Conservation (phyloP, 345 rosid species). For the Cardamine resedifolia region DNA sequence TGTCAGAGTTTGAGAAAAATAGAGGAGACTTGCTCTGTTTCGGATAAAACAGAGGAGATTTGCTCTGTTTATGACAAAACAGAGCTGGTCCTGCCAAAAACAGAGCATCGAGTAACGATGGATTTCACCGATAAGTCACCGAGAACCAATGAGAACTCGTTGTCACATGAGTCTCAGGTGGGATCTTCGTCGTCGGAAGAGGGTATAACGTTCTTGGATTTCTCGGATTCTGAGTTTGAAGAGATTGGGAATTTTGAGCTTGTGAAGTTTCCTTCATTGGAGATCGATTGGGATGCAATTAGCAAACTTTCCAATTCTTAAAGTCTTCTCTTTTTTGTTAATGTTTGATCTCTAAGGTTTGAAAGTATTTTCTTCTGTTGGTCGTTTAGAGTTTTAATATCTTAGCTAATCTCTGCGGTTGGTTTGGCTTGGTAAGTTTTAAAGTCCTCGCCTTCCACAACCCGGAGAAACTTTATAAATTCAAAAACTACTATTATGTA, state of each 20-base stretch:
- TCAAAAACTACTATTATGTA: neutral
- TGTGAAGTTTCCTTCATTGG: conserved; percentile 65
- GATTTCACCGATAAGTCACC: neutral
- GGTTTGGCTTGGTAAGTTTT: conserved; percentile 17
- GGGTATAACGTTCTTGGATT: conserved; percentile 43
- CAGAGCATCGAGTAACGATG: neutral
- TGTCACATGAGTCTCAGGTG: conserved; percentile 37
- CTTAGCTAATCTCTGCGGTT: conserved; percentile 5
- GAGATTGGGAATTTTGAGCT: conserved; percentile 43
- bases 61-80: neutral
- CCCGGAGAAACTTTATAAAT: neutral
- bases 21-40: conserved; percentile 39
- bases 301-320: conserved; percentile 38
- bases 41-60: conserved; percentile 4
- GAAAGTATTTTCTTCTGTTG: neutral
- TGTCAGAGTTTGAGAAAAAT: conserved; percentile 58
- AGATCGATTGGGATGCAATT: conserved; percentile 81
- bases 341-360: neutral
- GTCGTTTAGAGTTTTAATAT: neutral
- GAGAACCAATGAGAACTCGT: conserved; percentile 29
- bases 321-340: neutral
- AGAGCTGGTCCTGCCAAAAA: neutral
- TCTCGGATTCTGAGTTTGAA: conserved; percentile 39
- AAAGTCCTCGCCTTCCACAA: conserved; percentile 19
- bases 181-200: conserved; percentile 54